Base-by-base conservation (phyloP, 2,329 filamentous ascomycete genomes). In the Fusarium graminum region DNA sequence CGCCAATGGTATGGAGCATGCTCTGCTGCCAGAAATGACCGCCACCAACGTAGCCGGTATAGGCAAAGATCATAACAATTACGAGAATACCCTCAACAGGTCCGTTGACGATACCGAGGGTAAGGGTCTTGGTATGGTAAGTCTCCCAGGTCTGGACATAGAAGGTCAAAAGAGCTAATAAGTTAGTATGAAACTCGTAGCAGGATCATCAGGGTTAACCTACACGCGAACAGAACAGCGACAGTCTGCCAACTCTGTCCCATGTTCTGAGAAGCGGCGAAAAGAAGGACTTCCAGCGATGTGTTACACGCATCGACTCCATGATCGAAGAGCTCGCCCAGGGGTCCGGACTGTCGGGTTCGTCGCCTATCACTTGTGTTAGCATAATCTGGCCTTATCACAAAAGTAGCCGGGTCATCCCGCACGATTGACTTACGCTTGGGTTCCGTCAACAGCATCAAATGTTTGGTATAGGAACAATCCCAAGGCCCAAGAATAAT, bases 101-200 rank as follows among this genome's bases (percentile, higher is more conserved):
- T 1, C 95, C 95, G 67, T 94, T 97, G 69, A 99, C 85, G 65
- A 98, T 82, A 59, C 95, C 95, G 7, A 99, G 87, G 2, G 93
- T 97, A 45, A 99, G 86, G 4, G 94, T 95, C 79, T 97, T 94
- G 50, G 95, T 99, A 81, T 98, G 94, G 80, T 98, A 99, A 78
- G 98, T 95, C 75, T 99, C 95, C 95, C 95, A 99, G 32, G 95
- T 98, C 78, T 98, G 95, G 40, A 98, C 91, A 78, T 98, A 98
- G 79, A 99, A 99, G n/a, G 95, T 97, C 72, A 96, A 83, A 59
- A 94, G 88, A 8, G 92, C 90, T 93, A 63, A n/a, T 5, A 63
- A 34, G 56, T 51, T 42, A 71, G 60, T 49, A 43, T 44, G 39
- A 26, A 17, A 16, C 19, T 53, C 28, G 36, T 34, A 7, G 17